Percentiles rank a stretch among this genome's conserved stretches.
Evolutionary conservation across 345 rosid species (phyloP).

Genomic region (Salix caprea): DNA sequence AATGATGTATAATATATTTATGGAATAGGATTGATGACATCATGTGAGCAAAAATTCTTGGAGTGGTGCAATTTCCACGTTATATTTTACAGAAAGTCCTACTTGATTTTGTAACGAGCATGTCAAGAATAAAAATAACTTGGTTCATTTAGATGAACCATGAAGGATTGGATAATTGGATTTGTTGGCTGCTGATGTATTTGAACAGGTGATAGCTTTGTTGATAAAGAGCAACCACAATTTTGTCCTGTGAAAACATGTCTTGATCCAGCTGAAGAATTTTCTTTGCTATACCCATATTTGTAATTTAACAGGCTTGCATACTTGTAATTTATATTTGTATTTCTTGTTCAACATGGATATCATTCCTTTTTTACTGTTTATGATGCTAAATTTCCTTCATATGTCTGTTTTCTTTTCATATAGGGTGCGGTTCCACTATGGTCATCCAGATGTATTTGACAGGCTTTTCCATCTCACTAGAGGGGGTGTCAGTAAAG

Average conservation of each 20-base stretch:
- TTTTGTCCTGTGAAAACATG: too few species aligned
- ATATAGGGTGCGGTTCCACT: conserved; percentile 95
- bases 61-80: background rate
- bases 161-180: background rate
- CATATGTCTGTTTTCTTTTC: background rate
- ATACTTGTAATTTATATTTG: too few species aligned
- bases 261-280: too few species aligned
- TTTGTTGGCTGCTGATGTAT: background rate
- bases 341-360: background rate
- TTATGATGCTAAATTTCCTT: background rate
- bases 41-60: background rate
- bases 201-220: background rate
- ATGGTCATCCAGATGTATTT: conserved; percentile 99
- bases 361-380: background rate
- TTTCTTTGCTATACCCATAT: too few species aligned
- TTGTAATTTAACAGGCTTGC: too few species aligned
- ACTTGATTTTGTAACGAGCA: background rate
- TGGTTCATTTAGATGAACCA: background rate
- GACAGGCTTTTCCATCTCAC: conserved; percentile 97
- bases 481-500: conserved; percentile 98
- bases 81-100: background rate
- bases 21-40: background rate
- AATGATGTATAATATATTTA: background rate
- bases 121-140: background rate
- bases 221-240: background rate